A percentile compares a stretch with the other conserved stretches of the same genome.
Evolutionary conservation across 164 flowering plant species (phyloP).

Genomic region (Liquidambar formosana): DNA sequence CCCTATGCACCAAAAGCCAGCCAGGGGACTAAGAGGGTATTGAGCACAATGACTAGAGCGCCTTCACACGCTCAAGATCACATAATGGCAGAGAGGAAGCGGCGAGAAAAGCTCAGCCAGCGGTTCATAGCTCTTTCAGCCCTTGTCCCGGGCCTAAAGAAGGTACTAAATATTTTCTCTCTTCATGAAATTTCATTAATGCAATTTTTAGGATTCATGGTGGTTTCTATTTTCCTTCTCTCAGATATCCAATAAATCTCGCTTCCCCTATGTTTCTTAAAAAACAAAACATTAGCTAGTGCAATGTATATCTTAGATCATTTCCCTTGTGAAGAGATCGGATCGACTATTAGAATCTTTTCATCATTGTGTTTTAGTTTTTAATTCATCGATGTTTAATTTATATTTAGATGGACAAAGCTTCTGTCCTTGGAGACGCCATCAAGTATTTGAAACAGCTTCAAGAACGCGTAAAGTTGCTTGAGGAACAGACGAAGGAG

Average conservation of each 20-base stretch:
- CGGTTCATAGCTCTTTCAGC: constrained; percentile 50
- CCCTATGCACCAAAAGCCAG: constrained; percentile 4
- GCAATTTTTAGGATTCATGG: no score
- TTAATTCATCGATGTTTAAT: no score
- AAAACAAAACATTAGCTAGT: no score
- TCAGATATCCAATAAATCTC: no score
- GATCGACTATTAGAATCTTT: no score
- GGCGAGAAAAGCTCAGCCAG: constrained; percentile 50
- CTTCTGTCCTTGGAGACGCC: constrained; percentile 86
- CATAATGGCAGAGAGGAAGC: constrained; percentile 49
- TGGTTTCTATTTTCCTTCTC: no score
- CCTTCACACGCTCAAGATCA: constrained; percentile 38
- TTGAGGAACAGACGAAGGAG: constrained; percentile 69
- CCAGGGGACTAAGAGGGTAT: constrained; percentile 15
- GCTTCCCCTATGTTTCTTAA: no score
- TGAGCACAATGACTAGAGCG: constrained; percentile 8
- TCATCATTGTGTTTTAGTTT: no score
- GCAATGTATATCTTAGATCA: no score
- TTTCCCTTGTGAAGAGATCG: no score
- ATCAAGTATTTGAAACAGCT: constrained; percentile 74
- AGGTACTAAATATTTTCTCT: constrained; percentile 24
- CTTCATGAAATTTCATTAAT: background rate
- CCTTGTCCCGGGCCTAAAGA: constrained; percentile 53
- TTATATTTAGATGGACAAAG: constrained; percentile 77
- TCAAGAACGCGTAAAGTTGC: constrained; percentile 61